Evolutionary conservation across 2,329 filamentous ascomycete species (phyloP), one percentile per base, ranked within the genome.

Genomic region (Botrytis paeoniae): DNA sequence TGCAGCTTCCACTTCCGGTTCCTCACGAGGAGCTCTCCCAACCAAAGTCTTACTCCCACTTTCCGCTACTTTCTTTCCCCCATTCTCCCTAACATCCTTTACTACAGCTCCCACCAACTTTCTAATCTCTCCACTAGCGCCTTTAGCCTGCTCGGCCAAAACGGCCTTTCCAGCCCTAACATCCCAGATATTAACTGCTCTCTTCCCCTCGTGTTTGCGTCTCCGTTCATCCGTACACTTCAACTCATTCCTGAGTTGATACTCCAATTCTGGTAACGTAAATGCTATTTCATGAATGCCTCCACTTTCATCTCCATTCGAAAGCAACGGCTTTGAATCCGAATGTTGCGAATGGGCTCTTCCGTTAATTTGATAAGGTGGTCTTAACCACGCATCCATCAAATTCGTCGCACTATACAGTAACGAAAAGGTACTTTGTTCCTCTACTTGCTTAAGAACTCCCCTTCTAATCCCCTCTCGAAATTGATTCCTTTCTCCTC

Each of bases 151-250:
- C n/a, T 66, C 64, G 6, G 64, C 64, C 16, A 66, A 39, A 54
- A 66, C 64, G 8, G 64, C 64, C 35, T 66, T 66, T 12, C 64
- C 64, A 22, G 64, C 64, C 35, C 64, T 66, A 8, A 66, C 64
- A 35, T 71, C 63, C 70, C 70, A 71, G 35, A 71, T 71, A 43
- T 71, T 71, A 2, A 71, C 61, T 37, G 70, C 70, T 1, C 70
- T 29, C 32, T 43, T 54, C 18, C 35, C 37, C 29, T 71, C 70
- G 65, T 71, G 70, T 35, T 71, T 71, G 35, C 61, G 43, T 43
- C 48, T 65, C 14, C 70, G 39, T 35, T 71, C 70, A 14, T 65
- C 70, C 5, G 43, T 66, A 35, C 70, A 71, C 14, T 54, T 35
- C 45, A 71, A 41, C 35, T 65, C 43, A n/a, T 71, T 64, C 29